phyloP scores from a whole-genome alignment of 805 yeast genomes.

The Millerozyma acaciae region DNA sequence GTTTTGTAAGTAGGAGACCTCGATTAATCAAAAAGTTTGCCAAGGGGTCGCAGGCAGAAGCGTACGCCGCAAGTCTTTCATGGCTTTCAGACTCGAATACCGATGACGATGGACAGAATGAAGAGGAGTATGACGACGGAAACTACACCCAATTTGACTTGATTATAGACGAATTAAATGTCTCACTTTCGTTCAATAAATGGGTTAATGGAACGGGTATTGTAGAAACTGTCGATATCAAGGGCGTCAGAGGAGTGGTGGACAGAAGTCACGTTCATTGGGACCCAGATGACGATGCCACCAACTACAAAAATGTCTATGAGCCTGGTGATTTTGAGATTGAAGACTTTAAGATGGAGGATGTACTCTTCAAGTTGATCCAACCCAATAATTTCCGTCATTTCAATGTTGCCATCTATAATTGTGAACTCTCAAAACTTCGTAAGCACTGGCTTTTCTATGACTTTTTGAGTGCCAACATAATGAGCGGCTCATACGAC shows the following conservation, averaged over 20 bases:
- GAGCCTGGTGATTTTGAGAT: conserved; percentile 92
- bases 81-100: conserved; percentile 8
- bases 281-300: conserved; percentile 79
- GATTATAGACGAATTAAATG: conserved; percentile 78
- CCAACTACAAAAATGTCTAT: conserved; percentile 68
- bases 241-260: conserved; percentile 87
- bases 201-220: conserved; percentile 93
- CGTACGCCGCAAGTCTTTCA: conserved; percentile 51
- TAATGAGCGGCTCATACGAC: conserved; percentile 88
- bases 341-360: conserved; percentile 77
- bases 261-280: conserved; percentile 86
- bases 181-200: conserved; percentile 74
- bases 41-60: conserved; percentile 72
- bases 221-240: conserved; percentile 66
- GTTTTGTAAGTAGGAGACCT: conserved; percentile 84
- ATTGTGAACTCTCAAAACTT: conserved; percentile 72
- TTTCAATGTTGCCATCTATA: conserved; percentile 82
- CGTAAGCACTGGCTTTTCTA: conserved; percentile 92
- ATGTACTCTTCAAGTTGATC: conserved; percentile 71
- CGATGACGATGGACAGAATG: conserved; percentile 7
- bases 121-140: conserved; percentile 62
- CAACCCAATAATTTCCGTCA: conserved; percentile 84
- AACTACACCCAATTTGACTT: conserved; percentile 95
- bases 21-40: conserved; percentile 49
- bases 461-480: conserved; percentile 79